Base-by-base conservation (phyloP, 768 basidiomycete genomes). In the Exsudoporus frostii region DNA sequence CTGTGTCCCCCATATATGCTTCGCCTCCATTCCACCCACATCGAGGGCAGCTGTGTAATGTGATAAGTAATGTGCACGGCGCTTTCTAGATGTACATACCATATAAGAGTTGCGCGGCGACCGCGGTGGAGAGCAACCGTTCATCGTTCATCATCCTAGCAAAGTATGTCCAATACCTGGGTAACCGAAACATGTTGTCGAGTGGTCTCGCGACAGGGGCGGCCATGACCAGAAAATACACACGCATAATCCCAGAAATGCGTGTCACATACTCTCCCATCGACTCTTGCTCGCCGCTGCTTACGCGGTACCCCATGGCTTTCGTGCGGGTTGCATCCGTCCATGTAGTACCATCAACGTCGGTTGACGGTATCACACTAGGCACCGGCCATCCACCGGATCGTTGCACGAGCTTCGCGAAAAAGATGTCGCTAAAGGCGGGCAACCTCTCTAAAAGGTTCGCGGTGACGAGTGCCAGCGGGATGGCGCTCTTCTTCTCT, bases 301-400 rank as follows among this genome's bases (percentile, higher is more conserved):
- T 76, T 43, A 74, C 68, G 29, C 83, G 73, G 59, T 79, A 83
- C 1, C 88, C 88, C 65, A 78, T 76, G 22, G 79, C 79, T 64
- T 84, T 86, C 42, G 48, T 65, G 33, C 73, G 71, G 19, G 74
- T 70, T 14, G 48, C 67, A 0, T 74, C 72, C 32, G 64, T 59
- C 79, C 82, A 85, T 17, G 75, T 63, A 19, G 68, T 65, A 5
- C 73, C 78, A 50, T 82, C 80, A 17, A 77, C 70, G 50, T 88
- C 82, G 15, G 70, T 69, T 14, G 69, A 61, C 1, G 85, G 82
- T 0, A 91, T 75, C 17, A 75, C 77, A 45, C 75, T 75, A 0
- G 92, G 92, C 3, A 96, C 75, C 0, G 86, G 78, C 94, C 94
- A 98, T 24, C 88, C 88, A 38, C 95, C 95, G 19, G 88, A 82